Percentiles rank a stretch among this genome's conserved stretches.
phyloP scores from a whole-genome alignment of 2,329 filamentous ascomycete genomes.

The Elsinoe perseae region DNA sequence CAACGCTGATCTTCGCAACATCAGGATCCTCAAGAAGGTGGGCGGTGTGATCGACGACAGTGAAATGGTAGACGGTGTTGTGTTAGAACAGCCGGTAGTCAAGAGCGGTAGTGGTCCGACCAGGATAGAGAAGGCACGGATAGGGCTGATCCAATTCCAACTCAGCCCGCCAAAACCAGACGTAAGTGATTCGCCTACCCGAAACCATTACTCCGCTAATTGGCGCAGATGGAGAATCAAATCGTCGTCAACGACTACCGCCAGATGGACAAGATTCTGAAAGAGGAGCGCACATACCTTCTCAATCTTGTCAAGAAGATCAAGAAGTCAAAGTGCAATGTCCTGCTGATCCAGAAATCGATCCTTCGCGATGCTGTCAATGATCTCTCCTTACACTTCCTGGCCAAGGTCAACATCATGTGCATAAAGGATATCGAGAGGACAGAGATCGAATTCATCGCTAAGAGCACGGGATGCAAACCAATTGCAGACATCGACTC shows the following conservation, averaged over 20 bases:
- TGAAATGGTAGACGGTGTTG: slow-evolving; percentile 90
- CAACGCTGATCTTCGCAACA: slow-evolving; percentile 94
- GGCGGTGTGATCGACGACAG: slow-evolving; percentile 98
- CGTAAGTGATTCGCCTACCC: slow-evolving; percentile 47
- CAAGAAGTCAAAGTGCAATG: slow-evolving; percentile 99
- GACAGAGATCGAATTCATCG: slow-evolving; percentile 98
- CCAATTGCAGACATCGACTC: slow-evolving; percentile 97
- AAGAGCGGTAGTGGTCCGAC: slow-evolving; percentile 88
- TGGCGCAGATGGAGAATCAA: slow-evolving; percentile 99
- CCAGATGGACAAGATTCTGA: slow-evolving; percentile 99
- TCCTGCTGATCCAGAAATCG: slow-evolving; percentile 95
- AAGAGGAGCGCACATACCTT: slow-evolving; percentile 96
- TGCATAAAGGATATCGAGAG: slow-evolving; percentile 97
- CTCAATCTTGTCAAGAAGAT: slow-evolving; percentile 99
- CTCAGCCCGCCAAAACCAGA: slow-evolving; percentile 96
- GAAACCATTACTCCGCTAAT: too few relatives aligned
- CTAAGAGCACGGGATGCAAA: slow-evolving; percentile 98
- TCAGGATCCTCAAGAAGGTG: slow-evolving; percentile 93
- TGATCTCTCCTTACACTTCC: slow-evolving; percentile 92
- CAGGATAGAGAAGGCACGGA: slow-evolving; percentile 94
- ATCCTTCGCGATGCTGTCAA: slow-evolving; percentile 97
- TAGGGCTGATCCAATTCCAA: slow-evolving; percentile 97
- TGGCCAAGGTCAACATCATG: slow-evolving; percentile 92
- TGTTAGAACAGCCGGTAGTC: slow-evolving; percentile 84
- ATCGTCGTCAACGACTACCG: slow-evolving; percentile 99